Evolutionary conservation across 768 basidiomycete genomes (phyloP).

Genomic region (Kwoniella dejecticola): DNA sequence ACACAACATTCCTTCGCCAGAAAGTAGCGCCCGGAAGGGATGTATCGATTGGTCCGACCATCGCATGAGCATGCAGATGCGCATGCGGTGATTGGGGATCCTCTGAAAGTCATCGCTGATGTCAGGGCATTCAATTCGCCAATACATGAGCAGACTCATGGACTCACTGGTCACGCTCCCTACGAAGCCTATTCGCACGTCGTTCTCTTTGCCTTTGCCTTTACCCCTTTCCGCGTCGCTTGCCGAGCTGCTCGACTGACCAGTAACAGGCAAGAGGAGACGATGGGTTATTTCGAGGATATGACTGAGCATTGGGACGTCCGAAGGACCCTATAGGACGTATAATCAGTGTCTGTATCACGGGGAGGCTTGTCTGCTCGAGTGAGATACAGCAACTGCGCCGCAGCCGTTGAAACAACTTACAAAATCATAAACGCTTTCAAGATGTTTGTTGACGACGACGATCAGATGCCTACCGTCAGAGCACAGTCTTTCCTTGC

Average conservation of each 20-base stretch:
- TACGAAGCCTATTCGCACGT: conserved; percentile 45
- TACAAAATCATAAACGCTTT: conserved; percentile 46
- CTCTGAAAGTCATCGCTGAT: conserved; percentile 14
- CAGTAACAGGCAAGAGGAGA: neutral
- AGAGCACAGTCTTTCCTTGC: conserved; percentile 35
- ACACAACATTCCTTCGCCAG: conserved; percentile 44
- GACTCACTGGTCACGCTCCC: conserved; percentile 37
- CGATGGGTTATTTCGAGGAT: conserved; percentile 32
- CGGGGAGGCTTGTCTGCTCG: too few species aligned
- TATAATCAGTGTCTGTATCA: neutral
- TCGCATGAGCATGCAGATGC: conserved; percentile 46
- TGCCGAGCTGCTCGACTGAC: conserved; percentile 2
- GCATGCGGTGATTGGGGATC: conserved; percentile 45
- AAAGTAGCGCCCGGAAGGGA: conserved; percentile 37
- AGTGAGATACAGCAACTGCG: too few species aligned
- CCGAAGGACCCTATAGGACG: conserved; percentile 34
- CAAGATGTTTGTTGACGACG: conserved; percentile 42
- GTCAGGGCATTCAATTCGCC: neutral
- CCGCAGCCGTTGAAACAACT: conserved; percentile 25
- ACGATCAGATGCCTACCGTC: conserved; percentile 43
- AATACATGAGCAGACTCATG: too few species aligned
- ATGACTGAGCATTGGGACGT: conserved; percentile 41
- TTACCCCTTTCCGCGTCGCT: conserved; percentile 29
- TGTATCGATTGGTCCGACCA: conserved; percentile 39
- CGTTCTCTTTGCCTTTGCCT: conserved; percentile 17